Conservation (phyloP, 1,139 yeast genomes). For the Blastobotrys niveus region DNA sequence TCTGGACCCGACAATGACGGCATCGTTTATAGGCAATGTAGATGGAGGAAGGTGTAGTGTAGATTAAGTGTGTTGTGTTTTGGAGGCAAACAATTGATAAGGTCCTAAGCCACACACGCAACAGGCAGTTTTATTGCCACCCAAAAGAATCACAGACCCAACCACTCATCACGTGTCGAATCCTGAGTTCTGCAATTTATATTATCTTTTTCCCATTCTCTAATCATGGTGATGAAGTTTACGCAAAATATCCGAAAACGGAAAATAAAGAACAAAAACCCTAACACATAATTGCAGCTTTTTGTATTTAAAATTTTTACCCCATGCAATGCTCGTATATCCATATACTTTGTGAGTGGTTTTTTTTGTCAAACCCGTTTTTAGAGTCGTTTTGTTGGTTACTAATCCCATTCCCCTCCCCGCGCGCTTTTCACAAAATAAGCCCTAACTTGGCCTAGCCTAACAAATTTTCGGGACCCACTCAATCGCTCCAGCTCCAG, state of each 20-base stretch:
- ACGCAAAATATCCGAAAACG: background rate
- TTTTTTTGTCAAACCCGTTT: background rate
- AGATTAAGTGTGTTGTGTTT: background rate
- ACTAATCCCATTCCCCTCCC: background rate
- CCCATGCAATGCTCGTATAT: too few species aligned
- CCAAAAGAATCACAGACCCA: background rate
- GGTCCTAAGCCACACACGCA: background rate
- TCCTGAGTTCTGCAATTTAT: background rate
- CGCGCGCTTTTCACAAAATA: background rate
- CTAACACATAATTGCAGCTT: background rate
- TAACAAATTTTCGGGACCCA: background rate
- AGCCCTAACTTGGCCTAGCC: background rate
- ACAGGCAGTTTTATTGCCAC: too few species aligned
- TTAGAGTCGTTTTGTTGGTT: background rate
- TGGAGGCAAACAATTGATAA: too few species aligned
- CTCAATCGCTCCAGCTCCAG: background rate
- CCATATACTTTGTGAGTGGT: background rate
- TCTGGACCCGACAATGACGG: conserved; percentile 12
- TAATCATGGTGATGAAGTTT: background rate
- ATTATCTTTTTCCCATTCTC: background rate
- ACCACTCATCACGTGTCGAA: background rate
- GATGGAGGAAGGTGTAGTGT: background rate
- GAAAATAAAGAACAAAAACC: background rate
- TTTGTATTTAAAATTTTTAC: background rate
- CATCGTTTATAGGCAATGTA: background rate